These are phyloP conservation scores for Erodium trifolium DNA, from an alignment of 441 rosid genomes.

Conservation along the genomic window DNA sequence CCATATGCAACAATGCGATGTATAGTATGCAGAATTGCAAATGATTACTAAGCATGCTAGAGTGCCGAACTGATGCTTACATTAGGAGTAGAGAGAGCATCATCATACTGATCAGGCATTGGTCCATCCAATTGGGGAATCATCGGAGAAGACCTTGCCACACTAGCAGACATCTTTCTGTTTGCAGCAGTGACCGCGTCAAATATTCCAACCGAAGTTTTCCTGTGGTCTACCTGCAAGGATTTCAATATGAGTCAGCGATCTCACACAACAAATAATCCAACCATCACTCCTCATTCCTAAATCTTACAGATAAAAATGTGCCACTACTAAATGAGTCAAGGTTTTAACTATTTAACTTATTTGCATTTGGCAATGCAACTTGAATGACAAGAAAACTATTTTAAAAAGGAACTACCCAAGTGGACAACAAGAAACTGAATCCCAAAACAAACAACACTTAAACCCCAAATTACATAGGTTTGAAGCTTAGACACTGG, in stretches of 20 bases:
- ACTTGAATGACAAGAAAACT: background rate
- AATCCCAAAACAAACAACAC: too few relatives aligned
- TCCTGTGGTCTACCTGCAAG: slow-evolving; percentile 33
- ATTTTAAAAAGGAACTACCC: background rate
- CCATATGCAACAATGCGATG: too few relatives aligned
- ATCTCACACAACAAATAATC: background rate
- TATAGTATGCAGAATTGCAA: too few relatives aligned
- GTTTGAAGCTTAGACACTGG: too few relatives aligned
- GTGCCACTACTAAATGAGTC: background rate
- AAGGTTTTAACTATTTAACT: background rate
- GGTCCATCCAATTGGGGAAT: slow-evolving; percentile 94
- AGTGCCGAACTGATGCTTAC: slow-evolving; percentile 30
- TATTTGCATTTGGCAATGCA: background rate
- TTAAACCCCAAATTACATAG: too few relatives aligned
- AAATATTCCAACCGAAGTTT: slow-evolving; percentile 18
- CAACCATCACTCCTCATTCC: background rate
- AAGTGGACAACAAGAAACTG: too few relatives aligned
- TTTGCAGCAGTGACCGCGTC: slow-evolving; percentile 19
- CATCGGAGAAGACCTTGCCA: slow-evolving; percentile 31
- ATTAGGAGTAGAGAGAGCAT: slow-evolving; percentile 85
- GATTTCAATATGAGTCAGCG: background rate
- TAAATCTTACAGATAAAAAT: background rate
- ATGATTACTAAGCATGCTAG: too few relatives aligned
- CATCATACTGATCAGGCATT: slow-evolving; percentile 84
- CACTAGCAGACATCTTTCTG: slow-evolving; percentile 26